Conservation (phyloP, 2,329 filamentous ascomycete species). For the Hymenoscyphus albidus region DNA sequence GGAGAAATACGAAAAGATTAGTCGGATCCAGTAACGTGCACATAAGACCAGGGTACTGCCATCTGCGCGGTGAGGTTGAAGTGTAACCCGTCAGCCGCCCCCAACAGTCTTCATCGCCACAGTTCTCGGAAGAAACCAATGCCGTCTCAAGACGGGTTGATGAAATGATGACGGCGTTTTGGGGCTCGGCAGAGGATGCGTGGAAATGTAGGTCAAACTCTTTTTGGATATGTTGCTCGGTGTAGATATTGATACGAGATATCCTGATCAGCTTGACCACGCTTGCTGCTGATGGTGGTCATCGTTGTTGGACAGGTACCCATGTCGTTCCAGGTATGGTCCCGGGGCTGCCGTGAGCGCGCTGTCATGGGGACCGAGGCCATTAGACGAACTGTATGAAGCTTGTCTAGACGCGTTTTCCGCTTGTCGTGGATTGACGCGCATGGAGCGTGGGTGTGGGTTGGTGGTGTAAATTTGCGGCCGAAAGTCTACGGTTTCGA, state of each 20-base stretch:
- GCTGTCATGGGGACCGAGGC: constrained; percentile 20
- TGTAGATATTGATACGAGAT: not conserved
- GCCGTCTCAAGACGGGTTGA: not conserved
- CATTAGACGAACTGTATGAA: constrained; percentile 28
- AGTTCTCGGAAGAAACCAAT: constrained; percentile 1
- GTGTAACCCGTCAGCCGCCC: constrained; percentile 5
- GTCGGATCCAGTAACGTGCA: not conserved
- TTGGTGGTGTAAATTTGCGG: constrained; percentile 26
- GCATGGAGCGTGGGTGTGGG: constrained; percentile 19
- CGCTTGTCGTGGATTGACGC: constrained; percentile 16
- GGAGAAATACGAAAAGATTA: not conserved
- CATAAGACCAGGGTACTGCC: not conserved
- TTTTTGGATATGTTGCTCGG: not conserved
- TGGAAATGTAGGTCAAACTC: not conserved
- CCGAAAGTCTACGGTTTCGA: constrained; percentile 33
- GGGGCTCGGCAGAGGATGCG: constrained; percentile 8
- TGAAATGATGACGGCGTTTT: constrained; percentile 8
- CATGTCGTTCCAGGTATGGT: constrained; percentile 25
- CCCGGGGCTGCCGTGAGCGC: constrained; percentile 29
- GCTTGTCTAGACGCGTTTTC: constrained; percentile 23
- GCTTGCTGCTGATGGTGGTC: constrained; percentile 14
- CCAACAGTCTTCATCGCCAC: constrained; percentile 5
- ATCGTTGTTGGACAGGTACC: constrained; percentile 20
- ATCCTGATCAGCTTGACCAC: constrained; percentile 17
- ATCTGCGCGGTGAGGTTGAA: not conserved